Evolutionary conservation across 2,329 filamentous ascomycete species (phyloP), one percentile per base, ranked within the genome.

Genomic region (Pseudogymnoascus sp.): DNA sequence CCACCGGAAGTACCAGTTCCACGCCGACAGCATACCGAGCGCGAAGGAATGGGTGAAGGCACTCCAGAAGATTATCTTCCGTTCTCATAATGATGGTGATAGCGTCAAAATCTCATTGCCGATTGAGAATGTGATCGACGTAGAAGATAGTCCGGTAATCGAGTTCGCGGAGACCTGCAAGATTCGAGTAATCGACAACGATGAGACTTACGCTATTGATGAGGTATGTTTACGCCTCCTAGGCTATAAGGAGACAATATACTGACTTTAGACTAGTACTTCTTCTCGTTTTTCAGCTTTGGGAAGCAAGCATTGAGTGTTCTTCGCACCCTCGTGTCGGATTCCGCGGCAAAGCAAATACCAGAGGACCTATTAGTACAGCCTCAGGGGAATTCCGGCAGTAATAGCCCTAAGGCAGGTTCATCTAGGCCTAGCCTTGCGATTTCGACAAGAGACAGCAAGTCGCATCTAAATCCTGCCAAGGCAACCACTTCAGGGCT

Each of bases 41-140:
- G 95, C 95, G 10, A 95, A 91, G 74, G 95, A 97, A 78, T 99
- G 95, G 95, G 93, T 97, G 53, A 95, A 95, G 76, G 87, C 90
- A 62, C 79, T 99, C 26, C 93, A 97, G 72, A 90, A 95, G 65
- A 93, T 96, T 69, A 97, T 97, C 64, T 97, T 97, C 73, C 84
- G 93, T 61, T 93, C 92, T 10, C 93, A 96, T 76, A 97, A 97
- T 71, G 93, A 97, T 67, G 93, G 95, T 9, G 93, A 97, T 73
- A 96, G 93, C 72, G 91, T 99, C 74, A 97, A 97, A 78, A 96
- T 97, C 63, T 95, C 90, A 0, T 78, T 97, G 28, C 93, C 93
- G 0, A 89, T 96, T 61, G 83, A 87, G 65, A 96, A 96, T 68
- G 83, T 97, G 19, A 87, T 97, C 64, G 93, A 97, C 69, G 87